Evolutionary conservation across 176 grass and related monocot species (phyloP).

Genomic region (Ensete glaucum): DNA sequence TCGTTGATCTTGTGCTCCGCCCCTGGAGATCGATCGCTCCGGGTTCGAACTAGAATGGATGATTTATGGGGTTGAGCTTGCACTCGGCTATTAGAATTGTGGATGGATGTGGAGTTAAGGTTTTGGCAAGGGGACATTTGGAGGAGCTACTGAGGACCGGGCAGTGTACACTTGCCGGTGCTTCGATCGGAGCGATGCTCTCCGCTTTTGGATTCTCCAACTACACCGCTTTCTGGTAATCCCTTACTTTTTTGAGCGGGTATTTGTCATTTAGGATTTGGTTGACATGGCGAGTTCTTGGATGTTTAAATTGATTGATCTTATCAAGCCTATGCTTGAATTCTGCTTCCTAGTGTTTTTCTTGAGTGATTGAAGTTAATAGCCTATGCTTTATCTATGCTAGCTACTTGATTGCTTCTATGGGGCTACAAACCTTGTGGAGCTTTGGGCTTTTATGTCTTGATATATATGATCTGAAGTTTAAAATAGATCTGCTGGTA

Average conservation of each 20-base stretch:
- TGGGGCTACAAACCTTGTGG: constrained; percentile 85
- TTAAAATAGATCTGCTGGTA: constrained; percentile 62
- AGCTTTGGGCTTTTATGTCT: constrained; percentile 80
- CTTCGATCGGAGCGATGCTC: constrained; percentile 64
- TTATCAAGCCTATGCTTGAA: not conserved
- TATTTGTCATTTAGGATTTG: not conserved
- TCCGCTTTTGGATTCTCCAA: constrained; percentile 66
- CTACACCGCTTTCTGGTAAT: constrained; percentile 94
- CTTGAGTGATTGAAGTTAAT: not conserved
- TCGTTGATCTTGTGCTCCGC: too few species aligned
- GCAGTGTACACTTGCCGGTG: constrained; percentile 75
- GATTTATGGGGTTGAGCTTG: too few species aligned
- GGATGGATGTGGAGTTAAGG: too few species aligned
- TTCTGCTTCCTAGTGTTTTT: not conserved
- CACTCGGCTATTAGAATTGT: too few species aligned
- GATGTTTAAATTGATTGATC: not conserved
- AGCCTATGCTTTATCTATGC: not conserved
- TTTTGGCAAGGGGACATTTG: too few species aligned
- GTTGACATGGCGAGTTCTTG: not conserved
- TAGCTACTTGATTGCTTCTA: constrained; percentile 85
- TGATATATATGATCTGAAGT: constrained; percentile 64
- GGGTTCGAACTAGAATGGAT: too few species aligned
- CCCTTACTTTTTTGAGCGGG: not conserved
- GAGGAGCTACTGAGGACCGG: constrained; percentile 38
- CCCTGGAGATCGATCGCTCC: too few species aligned